Evolutionary conservation across 257 asterid species (phyloP), one percentile per base, ranked within the genome.

Genomic region (Capsicum baccatum): DNA sequence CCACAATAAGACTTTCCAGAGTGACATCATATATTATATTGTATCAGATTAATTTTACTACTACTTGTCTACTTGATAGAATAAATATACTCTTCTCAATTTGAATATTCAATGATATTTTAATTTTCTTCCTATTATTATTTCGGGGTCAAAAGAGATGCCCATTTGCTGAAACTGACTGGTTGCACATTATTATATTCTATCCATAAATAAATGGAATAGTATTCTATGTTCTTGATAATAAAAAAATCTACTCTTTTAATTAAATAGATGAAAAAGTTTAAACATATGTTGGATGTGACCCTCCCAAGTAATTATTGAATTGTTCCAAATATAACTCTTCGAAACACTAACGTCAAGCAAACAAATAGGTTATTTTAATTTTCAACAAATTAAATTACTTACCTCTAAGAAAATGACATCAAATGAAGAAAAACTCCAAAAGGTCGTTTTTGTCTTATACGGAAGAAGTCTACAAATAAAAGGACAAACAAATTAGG

Each of bases 401-500:
- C 62, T 12, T 50, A 17, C 62, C 6, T 7, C 26, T 26, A 7
- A 62, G 62, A 52, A 74, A 74, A 3, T 14, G 81, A 74, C 81
- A 74, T 9, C 81, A 74, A 21, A 74, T 50, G 11, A 74, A 74
- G 81, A 50, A 13, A 74, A 74, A 21, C 13, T 76, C 21, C 21
- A 76, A 76, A 76, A 76, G 48, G 48, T 6, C 0, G 0, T 7
- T 52, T 76, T 52, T 76, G 81, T 76, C 63, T 21, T 21, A 26
- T 52, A 76, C n/a, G 9, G 37, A 4, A 70, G 17, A 70, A 44
- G 79, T 44, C 35, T 17, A 2, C 35, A 44, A 71, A 17, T 39
- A 39, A 71, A 47, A 47, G 9, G 37, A 71, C 37, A 52, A 26
- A 68, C 3, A 14, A 50, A 13, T 50, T 52, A 12, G 4, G 19